phyloP scores from a whole-genome alignment of 2,329 filamentous ascomycete genomes.

The Epichloe baconii region DNA sequence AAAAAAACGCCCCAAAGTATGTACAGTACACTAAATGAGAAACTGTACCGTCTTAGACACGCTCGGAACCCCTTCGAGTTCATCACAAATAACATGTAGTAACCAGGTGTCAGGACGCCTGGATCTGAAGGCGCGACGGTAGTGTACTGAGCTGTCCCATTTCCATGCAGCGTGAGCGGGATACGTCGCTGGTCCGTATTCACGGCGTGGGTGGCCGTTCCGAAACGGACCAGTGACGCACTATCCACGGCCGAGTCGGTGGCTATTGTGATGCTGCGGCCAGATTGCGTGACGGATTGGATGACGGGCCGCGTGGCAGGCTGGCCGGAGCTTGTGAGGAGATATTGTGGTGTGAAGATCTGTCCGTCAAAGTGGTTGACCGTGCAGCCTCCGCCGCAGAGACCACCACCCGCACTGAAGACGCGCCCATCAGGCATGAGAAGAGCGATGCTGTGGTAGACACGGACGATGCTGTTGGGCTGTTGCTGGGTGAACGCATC shows the following conservation, averaged over 20 bases:
- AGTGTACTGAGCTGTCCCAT: slow-evolving; percentile 20
- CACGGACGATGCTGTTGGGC: slow-evolving; percentile 27
- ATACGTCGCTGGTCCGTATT: slow-evolving; percentile 46
- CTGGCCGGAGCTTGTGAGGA: slow-evolving; percentile 32
- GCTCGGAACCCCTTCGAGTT: slow-evolving; percentile 29
- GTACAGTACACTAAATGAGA: background rate
- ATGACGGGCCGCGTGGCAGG: slow-evolving; percentile 29
- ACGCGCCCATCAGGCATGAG: slow-evolving; percentile 38
- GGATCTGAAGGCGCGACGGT: slow-evolving; percentile 31
- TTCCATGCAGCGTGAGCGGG: slow-evolving; percentile 21
- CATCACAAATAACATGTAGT: slow-evolving; percentile 41
- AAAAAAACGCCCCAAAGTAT: background rate
- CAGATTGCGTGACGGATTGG: background rate
- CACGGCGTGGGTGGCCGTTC: slow-evolving; percentile 39
- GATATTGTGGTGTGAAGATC: slow-evolving; percentile 43
- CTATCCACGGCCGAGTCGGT: slow-evolving; percentile 19
- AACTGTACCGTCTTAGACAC: slow-evolving; percentile 27
- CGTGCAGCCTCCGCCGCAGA: slow-evolving; percentile 33
- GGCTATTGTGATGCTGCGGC: slow-evolving; percentile 13
- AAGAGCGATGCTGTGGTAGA: slow-evolving; percentile 36
- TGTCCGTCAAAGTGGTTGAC: slow-evolving; percentile 41
- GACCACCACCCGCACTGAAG: slow-evolving; percentile 36
- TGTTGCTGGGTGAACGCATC: slow-evolving; percentile 26
- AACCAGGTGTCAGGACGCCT: slow-evolving; percentile 38
- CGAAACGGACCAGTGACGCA: slow-evolving; percentile 29